phyloP scores from a whole-genome alignment of 176 grass and related monocot species.

The Typha latifolia region DNA sequence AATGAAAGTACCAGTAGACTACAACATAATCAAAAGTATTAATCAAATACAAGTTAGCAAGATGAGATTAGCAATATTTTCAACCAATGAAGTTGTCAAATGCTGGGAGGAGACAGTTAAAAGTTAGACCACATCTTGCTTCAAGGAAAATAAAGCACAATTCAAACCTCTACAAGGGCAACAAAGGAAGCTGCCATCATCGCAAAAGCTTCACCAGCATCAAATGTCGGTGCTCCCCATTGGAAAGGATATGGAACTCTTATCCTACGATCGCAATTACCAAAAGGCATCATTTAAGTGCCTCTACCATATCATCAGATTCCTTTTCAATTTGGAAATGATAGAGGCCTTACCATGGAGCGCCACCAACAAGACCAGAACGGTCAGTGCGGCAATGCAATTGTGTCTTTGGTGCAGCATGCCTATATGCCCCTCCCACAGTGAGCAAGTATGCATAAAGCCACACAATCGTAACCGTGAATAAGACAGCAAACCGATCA shows the following conservation, averaged over 20 bases:
- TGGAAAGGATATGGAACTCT: conserved; percentile 99
- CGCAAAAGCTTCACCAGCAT: conserved; percentile 97
- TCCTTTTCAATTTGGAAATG: conserved; percentile 10
- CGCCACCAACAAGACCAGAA: conserved; percentile 73
- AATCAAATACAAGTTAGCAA: background rate
- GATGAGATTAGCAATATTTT: background rate
- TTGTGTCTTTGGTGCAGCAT: conserved; percentile 76
- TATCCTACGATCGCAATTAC: conserved; percentile 54
- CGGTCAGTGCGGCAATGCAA: conserved; percentile 94
- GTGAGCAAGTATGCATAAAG: conserved; percentile 96
- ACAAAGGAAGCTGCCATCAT: conserved; percentile 99
- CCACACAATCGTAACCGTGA: conserved; percentile 92
- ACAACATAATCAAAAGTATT: conserved; percentile 1
- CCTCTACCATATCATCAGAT: background rate
- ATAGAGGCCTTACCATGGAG: conserved; percentile 52
- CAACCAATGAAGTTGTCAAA: conserved; percentile 6
- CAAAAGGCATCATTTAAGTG: background rate
- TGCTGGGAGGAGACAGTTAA: background rate
- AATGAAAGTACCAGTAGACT: conserved; percentile 95
- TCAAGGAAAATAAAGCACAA: background rate
- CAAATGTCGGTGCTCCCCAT: conserved; percentile 92
- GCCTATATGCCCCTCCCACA: conserved; percentile 87
- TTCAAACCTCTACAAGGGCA: conserved; percentile 74
- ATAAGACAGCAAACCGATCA: conserved; percentile 82
- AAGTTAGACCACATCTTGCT: background rate